Percentiles rank a stretch among this genome's conserved stretches.
Evolutionary conservation across 768 basidiomycete species (phyloP).

Genomic region (Pleurotus pulmonarius): DNA sequence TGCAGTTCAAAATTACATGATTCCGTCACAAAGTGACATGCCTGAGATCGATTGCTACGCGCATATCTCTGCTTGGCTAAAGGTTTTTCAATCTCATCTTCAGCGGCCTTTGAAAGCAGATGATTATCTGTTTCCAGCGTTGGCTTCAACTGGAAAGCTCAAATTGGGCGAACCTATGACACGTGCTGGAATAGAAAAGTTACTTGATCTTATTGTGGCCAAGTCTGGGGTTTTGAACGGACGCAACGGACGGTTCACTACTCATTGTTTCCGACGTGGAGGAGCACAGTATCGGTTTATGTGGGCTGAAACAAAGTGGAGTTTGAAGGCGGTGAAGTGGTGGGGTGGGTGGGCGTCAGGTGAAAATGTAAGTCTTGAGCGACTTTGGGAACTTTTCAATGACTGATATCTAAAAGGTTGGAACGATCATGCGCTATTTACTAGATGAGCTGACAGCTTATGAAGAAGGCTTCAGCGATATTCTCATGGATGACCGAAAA

Average conservation of each 20-base stretch:
- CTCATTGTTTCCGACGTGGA: slow-evolving; percentile 22
- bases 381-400: background rate
- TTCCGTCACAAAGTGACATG: slow-evolving; percentile 10
- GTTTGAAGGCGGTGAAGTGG: slow-evolving; percentile 22
- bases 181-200: slow-evolving; percentile 17
- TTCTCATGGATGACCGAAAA: slow-evolving; percentile 15
- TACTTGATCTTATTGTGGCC: slow-evolving; percentile 17
- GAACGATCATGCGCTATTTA: slow-evolving; percentile 23
- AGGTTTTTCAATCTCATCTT: slow-evolving; percentile 7
- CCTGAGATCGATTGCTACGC: slow-evolving; percentile 17
- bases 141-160: slow-evolving; percentile 17
- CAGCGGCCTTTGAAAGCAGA: slow-evolving; percentile 8
- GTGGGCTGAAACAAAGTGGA: slow-evolving; percentile 23
- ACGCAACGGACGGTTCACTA: slow-evolving; percentile 17
- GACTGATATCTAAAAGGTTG: slow-evolving; percentile 10
- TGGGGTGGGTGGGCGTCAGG: slow-evolving; percentile 24
- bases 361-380: slow-evolving; percentile 12
- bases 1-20: slow-evolving; percentile 11
- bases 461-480: slow-evolving; percentile 22
- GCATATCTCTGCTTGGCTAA: slow-evolving; percentile 11
- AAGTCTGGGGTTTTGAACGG: slow-evolving; percentile 12
- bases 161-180: slow-evolving; percentile 18
- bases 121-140: slow-evolving; percentile 19
- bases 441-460: slow-evolving; percentile 25
- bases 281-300: slow-evolving; percentile 25